phyloP scores from a whole-genome alignment of 2,329 filamentous ascomycete species.

The Colletotrichum tabaci region DNA sequence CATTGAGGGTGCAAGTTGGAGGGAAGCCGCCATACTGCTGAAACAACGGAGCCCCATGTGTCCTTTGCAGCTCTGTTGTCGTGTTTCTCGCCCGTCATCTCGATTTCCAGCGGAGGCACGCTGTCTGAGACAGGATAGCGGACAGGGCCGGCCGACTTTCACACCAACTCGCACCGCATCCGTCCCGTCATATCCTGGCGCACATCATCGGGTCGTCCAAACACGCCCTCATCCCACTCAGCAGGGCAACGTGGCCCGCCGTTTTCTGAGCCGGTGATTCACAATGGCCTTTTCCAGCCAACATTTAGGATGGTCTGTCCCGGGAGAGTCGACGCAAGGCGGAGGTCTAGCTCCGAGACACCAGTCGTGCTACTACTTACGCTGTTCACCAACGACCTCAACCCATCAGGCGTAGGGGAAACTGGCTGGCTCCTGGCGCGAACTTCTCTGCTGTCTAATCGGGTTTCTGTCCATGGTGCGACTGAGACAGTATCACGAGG shows the following conservation, averaged over 20 bases:
- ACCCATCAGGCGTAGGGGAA: constrained; percentile 4
- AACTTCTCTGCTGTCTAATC: constrained; percentile 17
- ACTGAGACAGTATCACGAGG: constrained; percentile 20
- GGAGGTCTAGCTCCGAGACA: constrained; percentile 5
- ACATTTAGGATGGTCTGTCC: not conserved
- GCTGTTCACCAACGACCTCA: not conserved
- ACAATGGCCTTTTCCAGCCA: not conserved
- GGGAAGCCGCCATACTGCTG: constrained; percentile 12
- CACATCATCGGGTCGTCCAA: constrained; percentile 27
- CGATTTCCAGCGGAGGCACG: not conserved
- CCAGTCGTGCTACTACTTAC: not conserved
- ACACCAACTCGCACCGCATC: constrained; percentile 14
- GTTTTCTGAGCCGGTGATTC: not conserved
- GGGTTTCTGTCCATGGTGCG: constrained; percentile 33
- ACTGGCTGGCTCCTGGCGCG: not conserved
- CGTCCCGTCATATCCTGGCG: constrained; percentile 30
- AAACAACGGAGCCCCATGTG: constrained; percentile 22
- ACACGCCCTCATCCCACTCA: constrained; percentile 2
- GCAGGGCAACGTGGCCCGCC: not conserved
- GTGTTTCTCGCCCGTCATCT: not conserved
- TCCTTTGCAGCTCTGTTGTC: constrained; percentile 8
- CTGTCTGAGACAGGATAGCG: constrained; percentile 2
- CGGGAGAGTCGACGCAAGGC: not conserved
- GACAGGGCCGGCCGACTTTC: constrained; percentile 18
- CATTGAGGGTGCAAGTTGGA: not conserved